Evolutionary conservation across 2,329 filamentous ascomycete genomes (phyloP).

Genomic region (Grosmannia huntii): DNA sequence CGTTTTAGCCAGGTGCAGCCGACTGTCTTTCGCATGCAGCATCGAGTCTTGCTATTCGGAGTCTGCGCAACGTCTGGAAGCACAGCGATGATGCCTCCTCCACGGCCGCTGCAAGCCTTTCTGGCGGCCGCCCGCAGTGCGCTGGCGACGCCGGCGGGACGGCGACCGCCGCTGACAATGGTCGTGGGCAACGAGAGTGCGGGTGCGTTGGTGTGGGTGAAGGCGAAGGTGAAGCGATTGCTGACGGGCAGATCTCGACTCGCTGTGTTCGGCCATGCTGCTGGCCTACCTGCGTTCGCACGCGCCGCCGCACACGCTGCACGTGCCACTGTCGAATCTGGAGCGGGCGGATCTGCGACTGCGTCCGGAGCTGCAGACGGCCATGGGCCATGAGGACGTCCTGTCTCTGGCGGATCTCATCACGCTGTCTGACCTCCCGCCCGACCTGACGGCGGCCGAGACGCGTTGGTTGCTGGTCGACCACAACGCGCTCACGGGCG

Average conservation of each 20-base stretch:
- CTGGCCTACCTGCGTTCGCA: constrained; percentile 62
- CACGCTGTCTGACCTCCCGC: constrained; percentile 40
- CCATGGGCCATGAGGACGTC: no score
- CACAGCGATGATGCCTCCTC: no score
- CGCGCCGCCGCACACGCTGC: constrained; percentile 37
- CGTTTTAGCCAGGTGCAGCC: not conserved
- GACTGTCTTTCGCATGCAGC: no score
- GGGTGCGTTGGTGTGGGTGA: no score
- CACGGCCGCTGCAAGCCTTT: constrained; percentile 29
- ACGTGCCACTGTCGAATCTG: constrained; percentile 64
- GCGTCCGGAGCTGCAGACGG: constrained; percentile 58
- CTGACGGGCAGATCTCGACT: constrained; percentile 54
- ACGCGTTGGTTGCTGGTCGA: constrained; percentile 66
- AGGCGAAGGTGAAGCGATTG: no score
- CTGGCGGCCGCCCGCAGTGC: constrained; percentile 35
- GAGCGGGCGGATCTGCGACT: constrained; percentile 53
- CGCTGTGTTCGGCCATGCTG: constrained; percentile 60
- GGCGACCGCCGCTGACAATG: constrained; percentile 41
- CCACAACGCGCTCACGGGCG: constrained; percentile 60
- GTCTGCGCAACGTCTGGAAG: no score
- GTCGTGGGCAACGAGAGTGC: constrained; percentile 58
- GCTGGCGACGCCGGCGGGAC: constrained; percentile 27
- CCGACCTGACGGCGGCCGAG: constrained; percentile 34
- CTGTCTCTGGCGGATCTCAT: constrained; percentile 49
- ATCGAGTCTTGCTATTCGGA: no score